Evolutionary conservation across 352 stramenopile species (phyloP).

Genomic region (Phytophthora citrophthora): DNA sequence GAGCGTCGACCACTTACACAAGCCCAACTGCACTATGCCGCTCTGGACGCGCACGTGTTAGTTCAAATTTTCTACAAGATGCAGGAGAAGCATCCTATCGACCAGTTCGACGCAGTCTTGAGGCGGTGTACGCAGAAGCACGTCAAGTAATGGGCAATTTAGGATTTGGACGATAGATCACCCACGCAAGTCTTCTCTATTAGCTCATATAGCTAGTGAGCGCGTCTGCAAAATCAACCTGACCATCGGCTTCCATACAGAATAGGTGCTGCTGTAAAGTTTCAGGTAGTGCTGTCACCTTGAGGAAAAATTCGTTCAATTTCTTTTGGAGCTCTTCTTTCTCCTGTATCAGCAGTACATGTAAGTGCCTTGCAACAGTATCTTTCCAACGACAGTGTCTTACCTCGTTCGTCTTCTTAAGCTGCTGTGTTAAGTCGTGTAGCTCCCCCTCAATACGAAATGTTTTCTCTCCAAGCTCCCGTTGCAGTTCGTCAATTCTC

Average conservation of each 20-base stretch:
- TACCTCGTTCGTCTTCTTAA: constrained; percentile 77
- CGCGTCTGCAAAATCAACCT: constrained; percentile 77
- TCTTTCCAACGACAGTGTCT: neutral
- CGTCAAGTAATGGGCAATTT: constrained; percentile 35
- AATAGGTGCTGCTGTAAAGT: constrained; percentile 81
- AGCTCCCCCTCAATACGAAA: constrained; percentile 69
- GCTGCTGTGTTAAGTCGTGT: constrained; percentile 52
- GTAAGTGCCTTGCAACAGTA: neutral
- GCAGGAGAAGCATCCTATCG: constrained; percentile 39
- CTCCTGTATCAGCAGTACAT: constrained; percentile 46
- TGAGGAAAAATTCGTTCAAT: constrained; percentile 80
- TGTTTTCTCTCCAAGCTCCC: constrained; percentile 70
- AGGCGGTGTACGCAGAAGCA: constrained; percentile 48
- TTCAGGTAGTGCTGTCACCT: constrained; percentile 69
- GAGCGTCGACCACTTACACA: constrained; percentile 68
- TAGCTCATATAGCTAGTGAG: constrained; percentile 79
- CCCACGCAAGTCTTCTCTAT: constrained; percentile 32
- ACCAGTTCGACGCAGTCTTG: constrained; percentile 38
- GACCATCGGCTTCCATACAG: constrained; percentile 38
- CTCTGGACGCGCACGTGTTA: constrained; percentile 73
- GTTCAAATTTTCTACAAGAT: constrained; percentile 67
- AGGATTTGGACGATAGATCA: neutral
- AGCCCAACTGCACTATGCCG: constrained; percentile 74
- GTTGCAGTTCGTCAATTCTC: constrained; percentile 50
- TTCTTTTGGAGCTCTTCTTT: constrained; percentile 85